These are phyloP conservation scores for Colletotrichum incanum DNA, from an alignment of 2,329 filamentous ascomycete species.

Conservation along the genomic window DNA sequence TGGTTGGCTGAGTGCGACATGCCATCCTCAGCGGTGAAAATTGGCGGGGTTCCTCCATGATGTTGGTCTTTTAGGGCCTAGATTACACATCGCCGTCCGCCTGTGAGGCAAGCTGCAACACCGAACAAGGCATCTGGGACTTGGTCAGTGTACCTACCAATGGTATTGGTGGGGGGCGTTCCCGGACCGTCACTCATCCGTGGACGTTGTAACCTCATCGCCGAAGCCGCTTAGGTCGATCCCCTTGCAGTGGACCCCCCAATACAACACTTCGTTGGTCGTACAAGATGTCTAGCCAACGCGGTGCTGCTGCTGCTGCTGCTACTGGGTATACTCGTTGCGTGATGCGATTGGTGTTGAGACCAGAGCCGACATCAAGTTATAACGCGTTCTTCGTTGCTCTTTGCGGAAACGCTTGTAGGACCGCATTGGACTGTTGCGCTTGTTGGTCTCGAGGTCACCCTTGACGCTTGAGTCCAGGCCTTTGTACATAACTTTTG, in stretches of 20 bases:
- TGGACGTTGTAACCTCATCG: slow-evolving; percentile 35
- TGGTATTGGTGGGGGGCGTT: slow-evolving; percentile 11
- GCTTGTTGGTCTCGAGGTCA: not conserved
- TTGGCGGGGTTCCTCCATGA: slow-evolving; percentile 1
- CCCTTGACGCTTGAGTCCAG: no score
- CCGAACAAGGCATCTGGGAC: not conserved
- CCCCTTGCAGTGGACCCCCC: not conserved
- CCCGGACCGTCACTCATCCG: slow-evolving; percentile 35
- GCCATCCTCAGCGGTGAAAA: not conserved
- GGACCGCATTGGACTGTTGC: not conserved
- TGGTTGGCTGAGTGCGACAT: not conserved
- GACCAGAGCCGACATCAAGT: not conserved
- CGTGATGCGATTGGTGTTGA: slow-evolving; percentile 16
- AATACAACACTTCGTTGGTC: not conserved
- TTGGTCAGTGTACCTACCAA: not conserved
- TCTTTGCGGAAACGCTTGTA: not conserved
- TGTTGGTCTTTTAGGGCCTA: not conserved
- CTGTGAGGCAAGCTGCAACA: not conserved
- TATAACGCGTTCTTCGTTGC: not conserved
- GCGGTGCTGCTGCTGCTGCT: not conserved
- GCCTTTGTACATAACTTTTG: not conserved
- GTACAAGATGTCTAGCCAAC: not conserved
- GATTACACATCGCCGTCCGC: not conserved
- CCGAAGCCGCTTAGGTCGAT: slow-evolving; percentile 3
- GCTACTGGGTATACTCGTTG: not conserved